phyloP scores from a whole-genome alignment of 331 rosid genomes.

The Rosa hybrid region DNA sequence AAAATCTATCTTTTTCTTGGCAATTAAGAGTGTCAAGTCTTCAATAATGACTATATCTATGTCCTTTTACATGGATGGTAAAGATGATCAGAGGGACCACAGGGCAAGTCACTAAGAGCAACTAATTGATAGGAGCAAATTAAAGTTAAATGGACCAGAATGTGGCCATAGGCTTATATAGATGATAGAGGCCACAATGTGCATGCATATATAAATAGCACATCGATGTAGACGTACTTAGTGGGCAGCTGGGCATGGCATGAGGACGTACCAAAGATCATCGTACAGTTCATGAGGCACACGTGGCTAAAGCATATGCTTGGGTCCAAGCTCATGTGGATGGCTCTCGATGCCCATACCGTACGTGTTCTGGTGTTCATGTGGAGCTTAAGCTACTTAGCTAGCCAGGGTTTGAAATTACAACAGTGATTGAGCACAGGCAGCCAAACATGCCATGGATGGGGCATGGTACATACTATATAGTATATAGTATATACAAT shows the following conservation, averaged over 20 bases:
- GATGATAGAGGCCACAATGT: neutral
- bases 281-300: conserved; percentile 1
- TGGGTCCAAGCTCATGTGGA: conserved; percentile 2
- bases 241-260: neutral
- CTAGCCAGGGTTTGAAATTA: conserved; percentile 1
- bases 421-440: neutral
- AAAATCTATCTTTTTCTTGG: neutral
- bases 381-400: neutral
- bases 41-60: neutral
- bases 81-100: neutral
- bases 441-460: neutral
- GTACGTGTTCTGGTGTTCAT: neutral
- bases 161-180: neutral
- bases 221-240: neutral
- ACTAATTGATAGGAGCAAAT: neutral
- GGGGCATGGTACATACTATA: neutral
- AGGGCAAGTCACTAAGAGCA: neutral
- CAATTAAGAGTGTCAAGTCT: neutral
- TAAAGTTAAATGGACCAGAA: neutral
- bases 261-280: conserved; percentile 3
- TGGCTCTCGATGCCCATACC: neutral
- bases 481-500: neutral
- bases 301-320: neutral
- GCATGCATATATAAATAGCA: neutral
- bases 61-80: neutral